Evolutionary conservation across 768 basidiomycete genomes (phyloP).

Genomic region (Strobilomyces dryophilus): DNA sequence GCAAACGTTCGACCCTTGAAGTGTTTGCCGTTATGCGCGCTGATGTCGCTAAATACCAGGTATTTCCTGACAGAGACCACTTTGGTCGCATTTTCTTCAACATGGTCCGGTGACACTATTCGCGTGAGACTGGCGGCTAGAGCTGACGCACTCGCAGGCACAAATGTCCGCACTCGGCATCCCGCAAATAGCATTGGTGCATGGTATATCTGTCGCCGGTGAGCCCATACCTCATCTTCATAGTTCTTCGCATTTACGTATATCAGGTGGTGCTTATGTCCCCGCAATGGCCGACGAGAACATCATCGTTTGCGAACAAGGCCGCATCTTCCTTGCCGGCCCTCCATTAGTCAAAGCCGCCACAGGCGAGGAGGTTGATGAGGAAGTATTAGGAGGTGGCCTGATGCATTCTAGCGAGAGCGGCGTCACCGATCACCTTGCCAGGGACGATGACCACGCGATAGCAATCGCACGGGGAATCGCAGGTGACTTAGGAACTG

Average conservation of each 20-base stretch:
- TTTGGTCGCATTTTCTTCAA: constrained; percentile 98
- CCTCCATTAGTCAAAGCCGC: constrained; percentile 94
- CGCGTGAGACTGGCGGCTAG: neutral
- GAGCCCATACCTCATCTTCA: constrained; percentile 5
- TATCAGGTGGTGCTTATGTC: constrained; percentile 81
- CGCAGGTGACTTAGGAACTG: constrained; percentile 70
- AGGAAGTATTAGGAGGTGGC: constrained; percentile 88
- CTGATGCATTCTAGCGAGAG: constrained; percentile 89
- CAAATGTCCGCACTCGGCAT: constrained; percentile 92
- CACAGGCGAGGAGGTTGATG: constrained; percentile 89
- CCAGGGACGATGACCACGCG: constrained; percentile 81
- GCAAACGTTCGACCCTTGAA: constrained; percentile 45
- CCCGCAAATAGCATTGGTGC: constrained; percentile 89
- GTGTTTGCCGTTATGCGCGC: neutral
- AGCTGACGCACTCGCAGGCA: constrained; percentile 46
- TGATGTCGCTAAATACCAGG: constrained; percentile 31
- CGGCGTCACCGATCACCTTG: constrained; percentile 88
- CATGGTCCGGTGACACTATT: constrained; percentile 53
- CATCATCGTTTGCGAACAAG: constrained; percentile 86
- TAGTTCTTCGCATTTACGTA: constrained; percentile 4
- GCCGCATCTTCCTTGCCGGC: constrained; percentile 90
- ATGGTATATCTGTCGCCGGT: constrained; percentile 92
- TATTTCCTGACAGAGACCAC: constrained; percentile 93
- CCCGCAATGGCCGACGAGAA: constrained; percentile 97
- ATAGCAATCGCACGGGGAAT: constrained; percentile 73